Percentiles rank a stretch among this genome's conserved stretches.
Conservation (phyloP, 208 protist genomes). For the Leishmania lainsoni region DNA sequence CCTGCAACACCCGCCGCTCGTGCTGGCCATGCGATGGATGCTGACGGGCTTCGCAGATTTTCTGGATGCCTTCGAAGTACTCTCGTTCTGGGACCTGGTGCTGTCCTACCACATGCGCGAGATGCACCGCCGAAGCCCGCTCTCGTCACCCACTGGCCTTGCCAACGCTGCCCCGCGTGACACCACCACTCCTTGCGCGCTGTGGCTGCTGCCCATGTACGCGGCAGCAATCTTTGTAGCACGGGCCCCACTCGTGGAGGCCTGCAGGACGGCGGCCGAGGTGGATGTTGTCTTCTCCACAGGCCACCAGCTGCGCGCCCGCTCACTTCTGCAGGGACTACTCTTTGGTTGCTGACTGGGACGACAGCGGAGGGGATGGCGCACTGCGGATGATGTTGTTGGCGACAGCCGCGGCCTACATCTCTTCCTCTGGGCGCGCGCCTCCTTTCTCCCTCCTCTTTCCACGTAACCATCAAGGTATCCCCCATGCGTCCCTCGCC, state of each 20-base stretch:
- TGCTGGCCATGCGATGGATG: conserved; percentile 83
- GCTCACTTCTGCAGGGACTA: conserved; percentile 67
- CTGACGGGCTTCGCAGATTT: conserved; percentile 76
- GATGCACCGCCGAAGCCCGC: conserved; percentile 48
- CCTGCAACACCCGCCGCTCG: conserved; percentile 65
- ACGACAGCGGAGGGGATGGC: not conserved
- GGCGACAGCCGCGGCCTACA: too few species aligned
- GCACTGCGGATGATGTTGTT: not conserved
- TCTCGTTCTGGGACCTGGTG: conserved; percentile 85
- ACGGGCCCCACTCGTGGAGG: conserved; percentile 75
- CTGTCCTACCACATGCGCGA: conserved; percentile 78
- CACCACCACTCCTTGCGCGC: conserved; percentile 47
- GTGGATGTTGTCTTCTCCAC: conserved; percentile 69
- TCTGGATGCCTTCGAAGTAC: conserved; percentile 71
- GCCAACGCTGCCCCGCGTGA: conserved; percentile 13
- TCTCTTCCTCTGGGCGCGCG: not conserved
- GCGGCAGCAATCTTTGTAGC: conserved; percentile 83
- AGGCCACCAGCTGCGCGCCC: conserved; percentile 56
- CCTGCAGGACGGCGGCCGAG: conserved; percentile 52
- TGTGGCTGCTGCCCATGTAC: conserved; percentile 81
- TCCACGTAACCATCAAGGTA: not conserved
- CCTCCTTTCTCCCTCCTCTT: not conserved
- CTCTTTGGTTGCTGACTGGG: conserved; percentile 41
- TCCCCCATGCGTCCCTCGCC: not conserved
- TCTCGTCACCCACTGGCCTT: conserved; percentile 42